phyloP scores from a whole-genome alignment of 2,329 filamentous ascomycete species.

The Fusarium neocosmosporiellum region DNA sequence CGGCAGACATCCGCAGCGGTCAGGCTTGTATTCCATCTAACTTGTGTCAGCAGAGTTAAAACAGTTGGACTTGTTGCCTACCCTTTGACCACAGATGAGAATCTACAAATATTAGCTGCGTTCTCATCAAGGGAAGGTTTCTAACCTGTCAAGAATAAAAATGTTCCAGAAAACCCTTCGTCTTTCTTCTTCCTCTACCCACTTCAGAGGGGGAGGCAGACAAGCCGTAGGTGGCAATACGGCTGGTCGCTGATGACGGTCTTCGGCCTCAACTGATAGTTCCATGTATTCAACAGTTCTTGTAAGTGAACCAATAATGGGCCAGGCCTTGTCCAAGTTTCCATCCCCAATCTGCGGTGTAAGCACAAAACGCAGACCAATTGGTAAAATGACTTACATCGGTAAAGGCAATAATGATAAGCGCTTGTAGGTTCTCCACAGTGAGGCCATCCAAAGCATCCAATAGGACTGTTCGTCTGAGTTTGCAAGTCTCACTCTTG shows the following conservation, averaged over 20 bases:
- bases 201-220: conserved; percentile 34
- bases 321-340: conserved; percentile 38
- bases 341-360: conserved; percentile 40
- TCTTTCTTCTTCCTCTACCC: conserved; percentile 45
- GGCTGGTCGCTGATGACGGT: neutral
- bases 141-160: conserved; percentile 46
- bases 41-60: neutral
- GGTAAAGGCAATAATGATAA: neutral
- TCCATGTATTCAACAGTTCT: conserved; percentile 44
- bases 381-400: neutral
- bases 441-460: neutral
- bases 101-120: neutral
- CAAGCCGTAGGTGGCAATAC: neutral
- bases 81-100: neutral
- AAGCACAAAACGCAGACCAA: neutral
- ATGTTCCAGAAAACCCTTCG: conserved; percentile 47
- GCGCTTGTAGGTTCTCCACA: neutral
- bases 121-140: conserved; percentile 22
- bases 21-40: neutral
- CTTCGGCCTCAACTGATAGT: conserved; percentile 34
- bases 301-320: conserved; percentile 42
- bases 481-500: neutral
- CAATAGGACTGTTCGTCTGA: neutral
- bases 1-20: conserved; percentile 41
- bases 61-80: neutral